A percentile compares a stretch with the other conserved stretches of the same genome.
Conservation (phyloP, 192 early-diverging fungal genomes). For the Linnemannia elongata region DNA sequence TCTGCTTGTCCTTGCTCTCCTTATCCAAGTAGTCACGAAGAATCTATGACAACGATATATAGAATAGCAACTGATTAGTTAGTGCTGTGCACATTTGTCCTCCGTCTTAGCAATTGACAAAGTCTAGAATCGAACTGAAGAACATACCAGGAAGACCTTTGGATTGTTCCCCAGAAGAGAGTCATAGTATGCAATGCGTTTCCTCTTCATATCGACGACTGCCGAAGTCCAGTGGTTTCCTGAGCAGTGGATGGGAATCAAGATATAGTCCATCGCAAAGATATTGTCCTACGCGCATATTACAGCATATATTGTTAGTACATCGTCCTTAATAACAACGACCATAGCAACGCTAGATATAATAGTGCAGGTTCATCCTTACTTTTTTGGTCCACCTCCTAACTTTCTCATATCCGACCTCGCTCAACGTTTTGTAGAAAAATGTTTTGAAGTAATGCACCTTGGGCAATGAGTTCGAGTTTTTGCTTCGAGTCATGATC, state of each 20-base stretch:
- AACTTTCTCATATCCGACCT: slow-evolving; percentile 80
- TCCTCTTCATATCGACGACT: slow-evolving; percentile 63
- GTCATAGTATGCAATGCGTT: slow-evolving; percentile 86
- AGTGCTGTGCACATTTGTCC: background rate
- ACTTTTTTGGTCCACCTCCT: slow-evolving; percentile 86
- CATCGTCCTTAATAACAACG: background rate
- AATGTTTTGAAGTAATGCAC: slow-evolving; percentile 94
- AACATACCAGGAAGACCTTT: slow-evolving; percentile 60
- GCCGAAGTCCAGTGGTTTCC: slow-evolving; percentile 62
- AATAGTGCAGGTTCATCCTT: background rate
- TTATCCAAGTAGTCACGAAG: slow-evolving; percentile 76
- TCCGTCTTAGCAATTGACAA: background rate
- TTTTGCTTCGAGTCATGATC: slow-evolving; percentile 73
- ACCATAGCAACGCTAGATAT: background rate
- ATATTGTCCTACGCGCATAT: slow-evolving; percentile 65
- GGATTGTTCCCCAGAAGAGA: slow-evolving; percentile 79
- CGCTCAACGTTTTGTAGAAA: slow-evolving; percentile 82
- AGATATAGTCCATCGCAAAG: slow-evolving; percentile 82
- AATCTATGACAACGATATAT: slow-evolving; percentile 42
- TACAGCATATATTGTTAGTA: background rate
- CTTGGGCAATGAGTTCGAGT: slow-evolving; percentile 62
- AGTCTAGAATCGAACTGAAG: background rate
- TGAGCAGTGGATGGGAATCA: slow-evolving; percentile 89
- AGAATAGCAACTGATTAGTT: background rate
- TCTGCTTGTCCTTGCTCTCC: slow-evolving; percentile 84